A percentile compares a stretch with the other conserved stretches of the same genome.
Conservation (phyloP, 2,329 filamentous ascomycete genomes). For the Ascocoryne sarcoides region DNA sequence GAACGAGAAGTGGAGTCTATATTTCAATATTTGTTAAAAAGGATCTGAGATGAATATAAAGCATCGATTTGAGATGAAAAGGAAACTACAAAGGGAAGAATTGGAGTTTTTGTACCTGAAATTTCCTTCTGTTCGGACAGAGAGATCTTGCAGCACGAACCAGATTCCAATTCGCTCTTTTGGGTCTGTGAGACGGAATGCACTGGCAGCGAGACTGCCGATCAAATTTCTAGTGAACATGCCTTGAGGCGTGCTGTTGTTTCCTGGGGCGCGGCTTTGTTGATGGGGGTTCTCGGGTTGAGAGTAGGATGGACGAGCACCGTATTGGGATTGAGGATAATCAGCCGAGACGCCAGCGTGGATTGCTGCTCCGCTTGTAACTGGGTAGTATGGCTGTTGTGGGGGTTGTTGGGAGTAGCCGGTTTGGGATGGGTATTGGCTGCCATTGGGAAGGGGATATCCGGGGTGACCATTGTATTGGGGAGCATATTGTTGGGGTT, state of each 20-base stretch:
- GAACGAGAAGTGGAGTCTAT: slow-evolving; percentile 60
- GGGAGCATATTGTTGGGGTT: slow-evolving; percentile 12
- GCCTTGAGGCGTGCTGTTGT: slow-evolving; percentile 47
- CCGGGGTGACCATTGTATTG: slow-evolving; percentile 19
- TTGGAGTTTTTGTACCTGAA: slow-evolving; percentile 58
- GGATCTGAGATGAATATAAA: not conserved
- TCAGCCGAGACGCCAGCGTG: slow-evolving; percentile 10
- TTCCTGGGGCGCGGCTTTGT: slow-evolving; percentile 18
- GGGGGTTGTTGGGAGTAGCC: slow-evolving; percentile 33
- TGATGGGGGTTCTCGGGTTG: slow-evolving; percentile 4
- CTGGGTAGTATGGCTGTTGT: slow-evolving; percentile 10
- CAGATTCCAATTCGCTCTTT: slow-evolving; percentile 79
- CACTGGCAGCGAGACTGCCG: slow-evolving; percentile 81
- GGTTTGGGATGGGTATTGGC: slow-evolving; percentile 25
- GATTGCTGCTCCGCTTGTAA: slow-evolving; percentile 4
- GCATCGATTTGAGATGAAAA: not conserved
- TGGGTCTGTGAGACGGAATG: slow-evolving; percentile 73
- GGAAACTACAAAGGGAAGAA: not conserved
- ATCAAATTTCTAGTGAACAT: slow-evolving; percentile 97
- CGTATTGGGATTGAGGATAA: slow-evolving; percentile 6
- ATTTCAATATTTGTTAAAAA: not conserved
- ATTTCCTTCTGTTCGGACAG: slow-evolving; percentile 81
- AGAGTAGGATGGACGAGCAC: slow-evolving; percentile 7
- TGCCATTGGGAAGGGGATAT: slow-evolving; percentile 14
- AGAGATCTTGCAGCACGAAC: slow-evolving; percentile 94